These are phyloP conservation scores for Pichia sp. DNA, from an alignment of 1,139 yeast genomes.

Conservation along the genomic window DNA sequence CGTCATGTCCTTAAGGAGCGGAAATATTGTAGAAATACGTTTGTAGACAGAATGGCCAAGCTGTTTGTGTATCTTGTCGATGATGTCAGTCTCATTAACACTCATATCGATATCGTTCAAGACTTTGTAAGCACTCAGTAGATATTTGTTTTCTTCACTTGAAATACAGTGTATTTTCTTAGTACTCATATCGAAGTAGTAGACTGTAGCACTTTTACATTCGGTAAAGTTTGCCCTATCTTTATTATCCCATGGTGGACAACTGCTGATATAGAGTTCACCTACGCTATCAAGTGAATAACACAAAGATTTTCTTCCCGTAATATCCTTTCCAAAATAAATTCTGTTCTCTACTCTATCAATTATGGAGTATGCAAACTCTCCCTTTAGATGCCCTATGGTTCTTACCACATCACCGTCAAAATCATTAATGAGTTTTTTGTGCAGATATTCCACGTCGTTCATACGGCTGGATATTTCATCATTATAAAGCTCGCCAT, in stretches of 20 bases:
- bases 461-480: constrained; percentile 43
- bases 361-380: constrained; percentile 63
- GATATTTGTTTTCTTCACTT: constrained; percentile 21
- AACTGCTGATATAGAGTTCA: constrained; percentile 44
- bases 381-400: constrained; percentile 58
- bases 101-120: constrained; percentile 2
- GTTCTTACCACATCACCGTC: constrained; percentile 34
- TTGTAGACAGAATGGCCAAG: constrained; percentile 42
- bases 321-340: constrained; percentile 77
- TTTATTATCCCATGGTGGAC: constrained; percentile 36
- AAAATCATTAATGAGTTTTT: constrained; percentile 16
- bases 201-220: constrained; percentile 49
- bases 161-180: not conserved
- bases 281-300: constrained; percentile 33
- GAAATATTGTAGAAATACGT: constrained; percentile 58
- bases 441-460: constrained; percentile 46
- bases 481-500: constrained; percentile 78
- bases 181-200: constrained; percentile 35
- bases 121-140: constrained; percentile 18
- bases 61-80: constrained; percentile 26
- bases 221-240: constrained; percentile 38
- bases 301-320: constrained; percentile 77
- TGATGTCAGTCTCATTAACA: constrained; percentile 11
- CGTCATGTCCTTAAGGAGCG: constrained; percentile 36
- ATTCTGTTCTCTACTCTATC: constrained; percentile 39